Base-by-base conservation (phyloP, 192 early-diverging fungal genomes). In the Coemansia sp. region DNA sequence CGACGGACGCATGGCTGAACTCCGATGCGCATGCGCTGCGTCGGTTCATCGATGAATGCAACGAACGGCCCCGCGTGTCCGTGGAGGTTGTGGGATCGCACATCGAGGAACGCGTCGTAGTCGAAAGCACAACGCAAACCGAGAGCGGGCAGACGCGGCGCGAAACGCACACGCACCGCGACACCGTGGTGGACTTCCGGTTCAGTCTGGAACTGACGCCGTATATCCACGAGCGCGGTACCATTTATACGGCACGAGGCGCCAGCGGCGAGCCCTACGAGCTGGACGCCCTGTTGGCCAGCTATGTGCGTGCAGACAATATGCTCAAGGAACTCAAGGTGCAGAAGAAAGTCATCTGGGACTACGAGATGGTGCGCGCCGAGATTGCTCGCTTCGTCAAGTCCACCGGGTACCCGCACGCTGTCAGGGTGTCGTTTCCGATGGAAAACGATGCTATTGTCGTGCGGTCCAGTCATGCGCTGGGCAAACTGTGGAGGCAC, bases 331-430 rank as follows among this genome's bases (percentile, higher is more conserved):
- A 81, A 19, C 65, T 81, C 22, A 22, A 35, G 7, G 70, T 81
- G 23, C 64, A 70, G 33, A 81, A 81, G 59, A 75, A 73, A 53
- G 79, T 67, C 7, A 81, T 81, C 17, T 81, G 79, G 79, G 79
- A 81, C 62, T 81, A 81, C 38, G 79, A 76, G 0, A 49, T 65
- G 10, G 71, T 67, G 15, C 70, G 79, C 33, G 58, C 61, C 0
- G 67, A 73, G 43, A 63, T 81, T n/a, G 33, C 17, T 2, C 46
- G 45, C 0, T 67, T 73, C 35, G 52, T 81, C 4, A 54, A 45
- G 38, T 40, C 25, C 35, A 55, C 70, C n/a, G 79, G 74, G 34
- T 81, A 81, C 35, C 73, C 79, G 53, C 79, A 81, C 52, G 69
- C 23, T 2, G 73, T 81, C 7, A n/a, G 14, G 0, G 74, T 81